phyloP scores from a whole-genome alignment of 202 grass and related monocot genomes.

The Thinopyrum obtusiflorum region DNA sequence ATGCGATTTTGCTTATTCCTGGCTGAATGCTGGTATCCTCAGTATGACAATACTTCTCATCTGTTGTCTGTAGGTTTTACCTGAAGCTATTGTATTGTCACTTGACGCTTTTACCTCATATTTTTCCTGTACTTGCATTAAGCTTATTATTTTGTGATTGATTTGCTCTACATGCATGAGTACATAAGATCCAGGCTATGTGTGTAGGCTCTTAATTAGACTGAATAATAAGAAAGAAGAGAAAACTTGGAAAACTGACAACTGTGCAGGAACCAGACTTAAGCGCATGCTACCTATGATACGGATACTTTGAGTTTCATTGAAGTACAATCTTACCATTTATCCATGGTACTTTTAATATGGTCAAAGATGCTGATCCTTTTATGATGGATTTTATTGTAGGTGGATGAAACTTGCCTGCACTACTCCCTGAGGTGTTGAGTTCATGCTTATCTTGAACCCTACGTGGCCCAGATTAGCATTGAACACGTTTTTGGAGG shows the following conservation, averaged over 20 bases:
- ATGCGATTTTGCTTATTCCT: neutral
- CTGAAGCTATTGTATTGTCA: neutral
- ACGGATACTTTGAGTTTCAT: neutral
- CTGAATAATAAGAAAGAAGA: neutral
- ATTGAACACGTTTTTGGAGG: conserved; percentile 10
- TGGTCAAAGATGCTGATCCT: neutral
- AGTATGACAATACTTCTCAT: neutral
- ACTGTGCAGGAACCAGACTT: neutral
- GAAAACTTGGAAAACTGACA: neutral
- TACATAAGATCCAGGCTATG: neutral
- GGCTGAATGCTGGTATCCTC: neutral
- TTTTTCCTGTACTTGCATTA: neutral
- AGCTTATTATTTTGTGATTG: neutral
- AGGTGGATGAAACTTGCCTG: conserved; percentile 19
- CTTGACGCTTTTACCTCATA: neutral
- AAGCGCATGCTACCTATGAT: neutral
- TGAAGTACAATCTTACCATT: neutral
- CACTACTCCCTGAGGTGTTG: neutral
- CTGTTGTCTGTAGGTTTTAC: neutral
- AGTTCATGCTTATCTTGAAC: conserved; percentile 23
- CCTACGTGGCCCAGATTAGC: conserved; percentile 1
- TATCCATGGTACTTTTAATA: neutral
- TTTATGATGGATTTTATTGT: conserved; percentile 13
- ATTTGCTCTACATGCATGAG: neutral
- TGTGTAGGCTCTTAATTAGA: neutral